Percentiles rank a stretch among this genome's conserved stretches.
Evolutionary conservation across 2,329 filamentous ascomycete genomes (phyloP).

Genomic region (Exserohilum rostratum): DNA sequence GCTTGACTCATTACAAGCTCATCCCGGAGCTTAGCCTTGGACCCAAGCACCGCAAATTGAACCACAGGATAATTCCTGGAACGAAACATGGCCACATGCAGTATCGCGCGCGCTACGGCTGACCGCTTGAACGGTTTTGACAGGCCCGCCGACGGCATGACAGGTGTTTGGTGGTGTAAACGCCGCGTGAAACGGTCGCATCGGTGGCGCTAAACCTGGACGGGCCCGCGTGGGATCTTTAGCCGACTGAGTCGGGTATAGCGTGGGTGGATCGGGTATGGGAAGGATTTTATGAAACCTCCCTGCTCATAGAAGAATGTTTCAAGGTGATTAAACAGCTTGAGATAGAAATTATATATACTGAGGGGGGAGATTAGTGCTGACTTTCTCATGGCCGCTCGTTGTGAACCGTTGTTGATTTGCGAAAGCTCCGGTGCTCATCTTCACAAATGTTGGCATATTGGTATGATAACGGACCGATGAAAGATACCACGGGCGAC

Average conservation of each 20-base stretch:
- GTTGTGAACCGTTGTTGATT: not conserved
- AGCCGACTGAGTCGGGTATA: slow-evolving; percentile 1
- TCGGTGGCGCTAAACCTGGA: slow-evolving; percentile 13
- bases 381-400: not conserved
- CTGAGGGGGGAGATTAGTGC: slow-evolving; percentile 3
- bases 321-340: slow-evolving; percentile 17
- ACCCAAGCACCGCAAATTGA: not conserved
- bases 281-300: slow-evolving; percentile 18
- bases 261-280: slow-evolving; percentile 16
- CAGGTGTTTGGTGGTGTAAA: slow-evolving; percentile 19
- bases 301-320: slow-evolving; percentile 25
- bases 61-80: slow-evolving; percentile 1
- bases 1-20: slow-evolving; percentile 14
- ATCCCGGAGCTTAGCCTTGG: slow-evolving; percentile 2
- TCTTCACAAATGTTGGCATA: not conserved
- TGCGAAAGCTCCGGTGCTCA: not conserved
- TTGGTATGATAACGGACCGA: too few species aligned
- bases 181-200: slow-evolving; percentile 26
- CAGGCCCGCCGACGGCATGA: slow-evolving; percentile 11
- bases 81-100: slow-evolving; percentile 13
- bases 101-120: slow-evolving; percentile 23
- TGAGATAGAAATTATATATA: slow-evolving; percentile 18
- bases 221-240: not conserved
- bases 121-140: slow-evolving; percentile 14
- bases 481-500: not conserved